phyloP scores from a whole-genome alignment of 768 basidiomycete species.

The Pleurotus pulmonarius region DNA sequence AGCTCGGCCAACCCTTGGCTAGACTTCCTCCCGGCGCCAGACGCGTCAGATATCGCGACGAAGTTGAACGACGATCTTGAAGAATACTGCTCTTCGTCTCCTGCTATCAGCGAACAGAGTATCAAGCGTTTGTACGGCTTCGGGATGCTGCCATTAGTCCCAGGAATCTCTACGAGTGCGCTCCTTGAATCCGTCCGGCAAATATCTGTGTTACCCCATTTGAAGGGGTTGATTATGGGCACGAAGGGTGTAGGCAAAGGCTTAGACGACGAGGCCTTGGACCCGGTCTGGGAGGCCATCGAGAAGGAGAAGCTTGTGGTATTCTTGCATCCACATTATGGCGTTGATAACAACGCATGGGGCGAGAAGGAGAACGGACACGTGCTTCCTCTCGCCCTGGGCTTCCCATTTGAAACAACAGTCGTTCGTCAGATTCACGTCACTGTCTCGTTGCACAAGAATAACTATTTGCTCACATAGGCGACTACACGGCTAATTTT shows the following conservation, averaged over 20 bases:
- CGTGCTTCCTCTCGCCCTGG: slow-evolving; percentile 80
- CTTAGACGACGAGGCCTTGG: slow-evolving; percentile 73
- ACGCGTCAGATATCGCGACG: slow-evolving; percentile 63
- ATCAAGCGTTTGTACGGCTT: slow-evolving; percentile 78
- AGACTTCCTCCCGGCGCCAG: slow-evolving; percentile 71
- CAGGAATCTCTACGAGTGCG: slow-evolving; percentile 48
- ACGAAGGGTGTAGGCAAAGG: slow-evolving; percentile 76
- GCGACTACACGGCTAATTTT: slow-evolving; percentile 80
- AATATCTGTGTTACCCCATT: slow-evolving; percentile 58
- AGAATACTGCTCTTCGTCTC: slow-evolving; percentile 68
- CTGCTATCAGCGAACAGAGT: slow-evolving; percentile 30
- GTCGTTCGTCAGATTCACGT: slow-evolving; percentile 46
- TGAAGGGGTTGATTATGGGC: slow-evolving; percentile 79
- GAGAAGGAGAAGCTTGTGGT: slow-evolving; percentile 66
- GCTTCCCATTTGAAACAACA: slow-evolving; percentile 91
- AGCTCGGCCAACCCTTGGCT: slow-evolving; percentile 92
- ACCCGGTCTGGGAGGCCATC: slow-evolving; percentile 81
- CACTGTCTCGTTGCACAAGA: not conserved
- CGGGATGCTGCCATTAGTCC: slow-evolving; percentile 80
- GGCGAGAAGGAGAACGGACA: slow-evolving; percentile 81
- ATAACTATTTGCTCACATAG: slow-evolving; percentile 22
- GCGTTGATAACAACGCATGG: slow-evolving; percentile 70
- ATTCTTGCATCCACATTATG: slow-evolving; percentile 87
- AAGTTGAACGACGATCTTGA: slow-evolving; percentile 78
- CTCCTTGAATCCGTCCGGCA: slow-evolving; percentile 66